Conservation (phyloP, 73 alveolate genomes). For the Paramecium pentaurelia region DNA sequence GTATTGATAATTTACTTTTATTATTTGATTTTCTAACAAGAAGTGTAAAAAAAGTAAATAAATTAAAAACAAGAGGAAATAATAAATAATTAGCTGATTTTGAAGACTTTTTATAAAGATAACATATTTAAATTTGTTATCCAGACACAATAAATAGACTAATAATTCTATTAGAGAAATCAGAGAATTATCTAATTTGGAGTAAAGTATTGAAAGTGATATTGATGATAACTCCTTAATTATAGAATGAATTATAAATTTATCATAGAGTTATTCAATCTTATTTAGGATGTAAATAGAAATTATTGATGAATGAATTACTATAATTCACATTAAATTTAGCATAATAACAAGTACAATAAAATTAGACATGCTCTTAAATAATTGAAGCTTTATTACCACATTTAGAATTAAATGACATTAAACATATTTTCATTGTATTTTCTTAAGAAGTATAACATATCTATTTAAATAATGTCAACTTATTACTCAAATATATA, state of each 20-base stretch:
- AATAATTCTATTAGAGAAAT: neutral
- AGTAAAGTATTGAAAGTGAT: slow-evolving; percentile 10
- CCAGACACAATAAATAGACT: neutral
- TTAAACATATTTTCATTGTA: neutral
- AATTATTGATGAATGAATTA: neutral
- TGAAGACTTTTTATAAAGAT: slow-evolving; percentile 17
- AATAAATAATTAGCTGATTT: neutral
- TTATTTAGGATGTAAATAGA: neutral
- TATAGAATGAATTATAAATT: neutral
- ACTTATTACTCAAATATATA: neutral
- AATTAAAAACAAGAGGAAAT: neutral
- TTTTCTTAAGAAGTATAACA: neutral
- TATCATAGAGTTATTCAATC: neutral
- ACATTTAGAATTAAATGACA: neutral
- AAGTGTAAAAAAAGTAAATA: neutral
- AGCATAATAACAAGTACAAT: neutral
- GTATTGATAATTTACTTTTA: neutral
- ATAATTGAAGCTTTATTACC: neutral
- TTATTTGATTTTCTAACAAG: slow-evolving; percentile 23
- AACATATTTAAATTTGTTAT: neutral
- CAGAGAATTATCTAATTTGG: neutral
- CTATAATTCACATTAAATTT: neutral
- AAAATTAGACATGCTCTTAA: neutral
- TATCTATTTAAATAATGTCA: neutral
- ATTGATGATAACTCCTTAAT: neutral